Base-by-base conservation (phyloP, 768 basidiomycete species). In the Mycena vulgaris region DNA sequence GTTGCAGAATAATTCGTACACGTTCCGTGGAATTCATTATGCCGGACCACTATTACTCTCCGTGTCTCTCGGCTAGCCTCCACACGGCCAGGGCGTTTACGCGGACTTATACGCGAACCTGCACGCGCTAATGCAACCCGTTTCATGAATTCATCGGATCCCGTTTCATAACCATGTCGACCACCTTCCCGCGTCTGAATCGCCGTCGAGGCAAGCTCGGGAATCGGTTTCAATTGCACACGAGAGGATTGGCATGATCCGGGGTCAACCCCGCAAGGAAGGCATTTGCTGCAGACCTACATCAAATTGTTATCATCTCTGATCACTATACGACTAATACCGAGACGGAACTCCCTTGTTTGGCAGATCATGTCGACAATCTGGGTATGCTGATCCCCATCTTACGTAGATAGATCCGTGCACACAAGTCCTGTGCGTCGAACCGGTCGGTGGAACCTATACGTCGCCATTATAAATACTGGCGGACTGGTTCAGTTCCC, bases 301-400 rank as follows among this genome's bases (percentile, higher is more conserved):
- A 23, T n/a, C 21, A 33, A 23, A 10, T 21, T 31, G 8, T 5
- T 7, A 33, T 35, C 21, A 35, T 16, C 27, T 37, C 33, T 55
- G 35, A 49, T 47, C 59, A 19, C 57, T 57, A 8, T 55, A n/a
- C n/a, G 30, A 56, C 30, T 23, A 23, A 16, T 23, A 35, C 59
- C 16, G 40, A 60, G 62, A 48, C 63, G 30, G 55, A 7, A n/a
- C 55, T 40, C 47, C 55, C 66, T 68, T 68, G 56, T 59, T 65
- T 72, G 71, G 71, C 71, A 72, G 71, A 72, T 68, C 66, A 61
- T 72, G 71, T 72, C 71, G 31, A 47, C 39, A 40, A 58, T 49
- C 31, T 49, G 21, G 63, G 58, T 47, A 59, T 49, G 52, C 35
- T 63, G 57, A 71, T 67, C 55, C 42, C 58, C 48, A 64, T 61